Evolutionary conservation across 768 basidiomycete species (phyloP).

Genomic region (Ramaria rubella): DNA sequence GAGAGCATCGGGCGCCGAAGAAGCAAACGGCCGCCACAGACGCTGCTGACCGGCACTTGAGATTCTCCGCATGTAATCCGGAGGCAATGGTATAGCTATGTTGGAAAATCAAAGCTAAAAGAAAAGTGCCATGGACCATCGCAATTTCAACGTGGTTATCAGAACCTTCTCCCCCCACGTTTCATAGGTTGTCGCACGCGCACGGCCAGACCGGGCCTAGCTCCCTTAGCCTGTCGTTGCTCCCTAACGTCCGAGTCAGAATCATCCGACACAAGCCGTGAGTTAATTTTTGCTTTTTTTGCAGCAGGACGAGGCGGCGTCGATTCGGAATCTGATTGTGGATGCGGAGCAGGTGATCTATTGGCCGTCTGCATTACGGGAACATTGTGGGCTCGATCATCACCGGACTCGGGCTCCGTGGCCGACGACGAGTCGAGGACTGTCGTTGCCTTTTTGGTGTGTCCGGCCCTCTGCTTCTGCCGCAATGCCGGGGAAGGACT

Average conservation of each 20-base stretch:
- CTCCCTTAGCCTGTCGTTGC: constrained; percentile 35
- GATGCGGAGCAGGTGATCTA: neutral
- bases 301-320: neutral
- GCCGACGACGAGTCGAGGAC: neutral
- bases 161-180: constrained; percentile 71
- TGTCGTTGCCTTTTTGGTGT: neutral
- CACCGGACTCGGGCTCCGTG: constrained; percentile 5
- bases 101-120: neutral
- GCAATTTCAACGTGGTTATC: constrained; percentile 17
- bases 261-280: constrained; percentile 26
- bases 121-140: neutral
- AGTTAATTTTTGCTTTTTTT: neutral
- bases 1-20: too few relatives aligned
- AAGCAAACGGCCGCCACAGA: neutral
- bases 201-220: constrained; percentile 35
- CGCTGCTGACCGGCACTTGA: constrained; percentile 1
- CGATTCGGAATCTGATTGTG: neutral
- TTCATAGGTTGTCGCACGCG: constrained; percentile 66
- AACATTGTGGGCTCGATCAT: neutral
- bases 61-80: neutral
- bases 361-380: neutral
- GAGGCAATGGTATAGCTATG: neutral
- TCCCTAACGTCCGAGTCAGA: constrained; percentile 35
- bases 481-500: neutral
- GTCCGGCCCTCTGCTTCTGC: neutral